phyloP scores from a whole-genome alignment of 106 monocot species.

The Iris macrosiphon region DNA sequence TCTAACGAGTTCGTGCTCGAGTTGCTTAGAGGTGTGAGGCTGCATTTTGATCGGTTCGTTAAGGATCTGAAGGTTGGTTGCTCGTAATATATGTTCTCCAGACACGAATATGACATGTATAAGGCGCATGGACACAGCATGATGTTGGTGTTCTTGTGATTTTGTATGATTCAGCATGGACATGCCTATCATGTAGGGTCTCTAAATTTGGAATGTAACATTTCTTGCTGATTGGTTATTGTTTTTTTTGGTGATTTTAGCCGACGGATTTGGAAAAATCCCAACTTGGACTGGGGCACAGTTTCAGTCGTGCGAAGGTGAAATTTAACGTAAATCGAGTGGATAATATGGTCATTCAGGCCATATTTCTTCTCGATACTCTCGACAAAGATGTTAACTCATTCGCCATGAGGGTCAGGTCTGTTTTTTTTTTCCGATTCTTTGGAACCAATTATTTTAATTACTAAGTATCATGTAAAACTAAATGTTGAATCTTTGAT shows the following conservation, averaged over 20 bases:
- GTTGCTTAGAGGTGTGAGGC: conserved; percentile 73
- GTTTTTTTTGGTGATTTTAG: conserved; percentile 21
- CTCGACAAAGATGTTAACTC: conserved; percentile 93
- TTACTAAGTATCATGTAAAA: too few species aligned
- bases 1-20: conserved; percentile 80
- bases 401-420: conserved; percentile 99
- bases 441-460: too few species aligned
- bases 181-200: neutral
- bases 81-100: neutral
- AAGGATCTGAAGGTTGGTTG: conserved; percentile 69
- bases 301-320: conserved; percentile 93
- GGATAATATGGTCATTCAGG: conserved; percentile 99
- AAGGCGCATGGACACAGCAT: too few species aligned
- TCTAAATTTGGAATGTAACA: too few species aligned
- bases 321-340: conserved; percentile 98
- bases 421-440: too few species aligned
- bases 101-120: too few species aligned
- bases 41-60: conserved; percentile 81
- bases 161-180: too few species aligned
- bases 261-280: conserved; percentile 81
- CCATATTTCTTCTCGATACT: conserved; percentile 87
- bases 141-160: too few species aligned
- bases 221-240: neutral
- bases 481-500: too few species aligned
- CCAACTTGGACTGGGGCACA: conserved; percentile 80